Evolutionary conservation across 495 filamentous ascomycete species (phyloP).

Genomic region (Daldinia decipiens): DNA sequence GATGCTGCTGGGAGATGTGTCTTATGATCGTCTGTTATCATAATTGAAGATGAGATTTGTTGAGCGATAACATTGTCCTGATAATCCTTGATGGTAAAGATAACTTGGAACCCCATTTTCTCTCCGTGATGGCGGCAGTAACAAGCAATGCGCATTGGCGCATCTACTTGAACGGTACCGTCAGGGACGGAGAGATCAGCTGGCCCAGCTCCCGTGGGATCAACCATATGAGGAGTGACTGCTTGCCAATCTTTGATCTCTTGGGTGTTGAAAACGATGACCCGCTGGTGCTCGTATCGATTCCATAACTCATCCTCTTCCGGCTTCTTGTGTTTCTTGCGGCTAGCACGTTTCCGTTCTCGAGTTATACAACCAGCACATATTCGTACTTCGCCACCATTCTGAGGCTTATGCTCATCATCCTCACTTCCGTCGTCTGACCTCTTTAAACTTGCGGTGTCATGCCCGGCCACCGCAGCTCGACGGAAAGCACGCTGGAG

Average conservation of each 20-base stretch:
- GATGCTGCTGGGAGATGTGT: slow-evolving; percentile 66
- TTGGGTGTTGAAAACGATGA: slow-evolving; percentile 93
- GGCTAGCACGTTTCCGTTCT: slow-evolving; percentile 84
- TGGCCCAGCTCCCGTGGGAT: slow-evolving; percentile 46
- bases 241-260: slow-evolving; percentile 88
- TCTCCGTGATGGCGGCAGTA: slow-evolving; percentile 95
- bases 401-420: slow-evolving; percentile 75
- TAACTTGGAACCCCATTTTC: slow-evolving; percentile 91
- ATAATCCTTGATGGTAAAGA: slow-evolving; percentile 90
- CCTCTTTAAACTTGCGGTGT: slow-evolving; percentile 15
- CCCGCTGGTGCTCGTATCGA: slow-evolving; percentile 77
- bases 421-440: slow-evolving; percentile 44
- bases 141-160: slow-evolving; percentile 95
- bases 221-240: slow-evolving; percentile 52
- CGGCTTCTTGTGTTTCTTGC: slow-evolving; percentile 88
- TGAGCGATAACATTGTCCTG: slow-evolving; percentile 79
- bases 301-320: slow-evolving; percentile 87
- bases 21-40: slow-evolving; percentile 98
- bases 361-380: slow-evolving; percentile 84
- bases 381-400: slow-evolving; percentile 89
- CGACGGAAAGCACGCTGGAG: slow-evolving; percentile 71
- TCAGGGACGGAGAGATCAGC: slow-evolving; percentile 59
- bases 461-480: slow-evolving; percentile 57
- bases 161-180: slow-evolving; percentile 76
- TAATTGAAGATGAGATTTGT: slow-evolving; percentile 83